These are phyloP conservation scores for Polygonum maritimum DNA, from an alignment of 148 eudicot species.

Conservation along the genomic window DNA sequence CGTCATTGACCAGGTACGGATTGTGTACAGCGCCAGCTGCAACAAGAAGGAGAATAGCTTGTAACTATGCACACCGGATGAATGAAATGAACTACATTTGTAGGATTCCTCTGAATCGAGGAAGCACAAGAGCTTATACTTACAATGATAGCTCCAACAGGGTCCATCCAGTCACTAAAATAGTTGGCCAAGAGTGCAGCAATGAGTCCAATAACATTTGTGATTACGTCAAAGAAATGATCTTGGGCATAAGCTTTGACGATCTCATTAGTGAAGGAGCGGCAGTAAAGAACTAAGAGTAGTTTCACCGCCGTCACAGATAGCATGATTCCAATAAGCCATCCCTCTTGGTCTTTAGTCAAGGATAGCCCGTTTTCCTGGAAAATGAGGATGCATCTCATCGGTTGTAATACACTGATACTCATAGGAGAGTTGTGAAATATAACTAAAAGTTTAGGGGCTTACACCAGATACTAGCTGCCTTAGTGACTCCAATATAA, in stretches of 20 bases:
- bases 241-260: constrained; percentile 97
- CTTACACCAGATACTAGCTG: constrained; percentile 50
- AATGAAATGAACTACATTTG: too few relatives aligned
- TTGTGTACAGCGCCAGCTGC: constrained; percentile 89
- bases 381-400: constrained; percentile 6
- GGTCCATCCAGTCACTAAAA: constrained; percentile 75
- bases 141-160: constrained; percentile 92
- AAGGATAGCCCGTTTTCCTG: constrained; percentile 46
- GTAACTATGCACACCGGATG: too few relatives aligned
- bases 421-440: background rate
- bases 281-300: constrained; percentile 66
- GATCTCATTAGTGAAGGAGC: constrained; percentile 85
- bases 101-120: too few relatives aligned
- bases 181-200: constrained; percentile 84
- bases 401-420: constrained; percentile 7
- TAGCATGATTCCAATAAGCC: constrained; percentile 91
- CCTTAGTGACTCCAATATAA: constrained; percentile 66
- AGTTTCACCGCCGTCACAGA: constrained; percentile 77
- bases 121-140: too few relatives aligned
- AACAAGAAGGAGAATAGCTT: background rate
- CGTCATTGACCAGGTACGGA: constrained; percentile 88
- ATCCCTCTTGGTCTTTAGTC: constrained; percentile 48
- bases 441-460: background rate
- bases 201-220: constrained; percentile 74
- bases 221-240: constrained; percentile 96